Evolutionary conservation across 345 rosid species (phyloP), one percentile per base, ranked within the genome.

Genomic region (Citrus trifoliata): DNA sequence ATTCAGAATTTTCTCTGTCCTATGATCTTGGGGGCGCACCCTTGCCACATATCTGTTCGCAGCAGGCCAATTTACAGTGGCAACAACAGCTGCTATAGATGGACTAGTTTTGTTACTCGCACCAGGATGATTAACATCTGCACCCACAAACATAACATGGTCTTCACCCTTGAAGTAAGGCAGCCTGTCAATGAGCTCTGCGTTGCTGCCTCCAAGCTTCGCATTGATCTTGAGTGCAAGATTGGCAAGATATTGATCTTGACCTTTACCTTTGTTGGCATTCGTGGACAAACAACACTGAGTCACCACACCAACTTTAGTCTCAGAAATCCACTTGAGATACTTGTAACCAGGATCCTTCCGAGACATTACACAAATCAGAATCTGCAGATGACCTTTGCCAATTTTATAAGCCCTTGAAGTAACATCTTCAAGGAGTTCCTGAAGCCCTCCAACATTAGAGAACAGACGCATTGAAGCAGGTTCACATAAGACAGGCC

Each of bases 141-240:
- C 98, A 10, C 99, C 99, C 0, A 95, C 75, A 58, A 92, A 95
- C 98, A 95, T 95, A 35, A 91, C 97, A 69, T 86, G 82, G 63
- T 79, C 87, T 1, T 83, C 80, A 79, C 75, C 83, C 9, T 18
- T 73, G 40, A 93, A 88, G 83, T 75, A 81, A 1, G 93, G 88
- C 48, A 93, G 88, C 58, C 64, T 74, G 60, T 89, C 89, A 55
- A 75, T 71, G 66, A 95, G 91, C 89, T 93, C 99, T 0, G 83
- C 87, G 22, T 93, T 95, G 88, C 97, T 95, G 67, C 99, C 98
- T 58, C 97, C 99, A n/a, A 95, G 93, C 85, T 95, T 95, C 0
- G 98, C 99, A 66, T 95, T 95, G 82, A 95, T 93, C 89, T 93
- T 92, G 55, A 93, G 90, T 4, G 90, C 94, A 35, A 95, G 89